Percentiles rank a stretch among this genome's conserved stretches.
These are phyloP conservation scores for Sporothrix protearum DNA, from an alignment of 2,329 filamentous ascomycete species.

Conservation along the genomic window DNA sequence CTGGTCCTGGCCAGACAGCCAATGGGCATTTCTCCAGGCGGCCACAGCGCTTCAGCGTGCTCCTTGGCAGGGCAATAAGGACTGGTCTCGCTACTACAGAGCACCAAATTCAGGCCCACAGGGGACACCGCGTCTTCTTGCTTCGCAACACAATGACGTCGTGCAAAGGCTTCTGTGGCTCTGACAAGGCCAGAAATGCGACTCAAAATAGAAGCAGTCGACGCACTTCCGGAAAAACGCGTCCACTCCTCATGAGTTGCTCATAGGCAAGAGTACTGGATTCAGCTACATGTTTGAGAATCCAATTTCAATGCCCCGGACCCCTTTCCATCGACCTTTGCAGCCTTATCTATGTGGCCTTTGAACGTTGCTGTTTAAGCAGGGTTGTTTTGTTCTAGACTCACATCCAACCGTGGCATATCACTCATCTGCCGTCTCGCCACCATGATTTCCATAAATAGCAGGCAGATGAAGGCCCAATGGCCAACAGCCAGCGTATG, in stretches of 20 bases:
- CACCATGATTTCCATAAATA: constrained; percentile 12
- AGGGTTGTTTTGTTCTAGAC: background rate
- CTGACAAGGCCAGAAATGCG: background rate
- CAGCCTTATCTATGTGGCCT: background rate
- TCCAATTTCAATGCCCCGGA: background rate
- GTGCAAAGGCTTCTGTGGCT: background rate
- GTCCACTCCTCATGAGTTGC: background rate
- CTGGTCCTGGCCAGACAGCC: background rate
- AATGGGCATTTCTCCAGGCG: background rate
- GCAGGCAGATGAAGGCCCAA: background rate
- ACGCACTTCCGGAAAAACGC: background rate
- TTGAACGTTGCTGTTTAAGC: background rate
- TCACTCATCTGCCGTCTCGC: background rate
- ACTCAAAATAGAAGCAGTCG: background rate
- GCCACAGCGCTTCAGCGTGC: background rate
- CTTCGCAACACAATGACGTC: background rate
- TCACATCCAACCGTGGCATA: background rate
- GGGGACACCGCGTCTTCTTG: background rate
- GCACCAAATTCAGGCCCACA: background rate
- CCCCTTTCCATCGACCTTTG: background rate
- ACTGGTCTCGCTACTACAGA: background rate
- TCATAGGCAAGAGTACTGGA: background rate
- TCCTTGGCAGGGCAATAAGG: background rate
- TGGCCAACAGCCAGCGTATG: background rate
- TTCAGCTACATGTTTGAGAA: background rate